phyloP scores from a whole-genome alignment of 306 rosid genomes.

The Echinosophora koreensis region DNA sequence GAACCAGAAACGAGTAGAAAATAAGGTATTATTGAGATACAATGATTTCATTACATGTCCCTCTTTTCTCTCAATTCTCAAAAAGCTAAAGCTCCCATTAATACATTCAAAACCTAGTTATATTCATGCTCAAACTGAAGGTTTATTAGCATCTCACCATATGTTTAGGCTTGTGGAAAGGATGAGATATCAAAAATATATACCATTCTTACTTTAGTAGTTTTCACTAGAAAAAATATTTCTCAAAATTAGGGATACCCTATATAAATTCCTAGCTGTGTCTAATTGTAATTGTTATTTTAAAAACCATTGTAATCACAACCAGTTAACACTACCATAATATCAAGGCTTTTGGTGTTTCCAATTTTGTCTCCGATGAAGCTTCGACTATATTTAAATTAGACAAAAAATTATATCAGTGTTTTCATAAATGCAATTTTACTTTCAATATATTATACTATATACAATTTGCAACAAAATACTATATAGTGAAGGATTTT shows the following conservation, averaged over 20 bases:
- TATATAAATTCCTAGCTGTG: not conserved
- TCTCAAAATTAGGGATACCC: no score
- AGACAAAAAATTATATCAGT: not conserved
- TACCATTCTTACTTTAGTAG: not conserved
- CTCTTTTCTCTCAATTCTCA: no score
- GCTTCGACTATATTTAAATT: not conserved
- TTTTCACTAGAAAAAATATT: not conserved
- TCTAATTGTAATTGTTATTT: not conserved
- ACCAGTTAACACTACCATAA: not conserved
- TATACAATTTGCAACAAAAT: slow-evolving; percentile 9
- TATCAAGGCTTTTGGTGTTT: slow-evolving; percentile 11
- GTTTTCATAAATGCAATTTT: not conserved
- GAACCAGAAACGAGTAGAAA: no score
- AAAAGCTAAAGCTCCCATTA: not conserved
- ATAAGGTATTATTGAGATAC: no score
- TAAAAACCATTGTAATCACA: not conserved
- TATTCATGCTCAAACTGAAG: no score
- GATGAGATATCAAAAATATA: not conserved
- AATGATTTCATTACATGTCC: no score
- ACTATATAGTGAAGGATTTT: not conserved
- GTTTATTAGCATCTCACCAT: not conserved
- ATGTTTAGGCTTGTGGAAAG: not conserved
- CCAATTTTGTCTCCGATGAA: not conserved
- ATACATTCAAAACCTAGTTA: not conserved
- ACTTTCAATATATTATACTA: not conserved